Conservation (phyloP, 306 rosid species). For the Fagus sylvatica region DNA sequence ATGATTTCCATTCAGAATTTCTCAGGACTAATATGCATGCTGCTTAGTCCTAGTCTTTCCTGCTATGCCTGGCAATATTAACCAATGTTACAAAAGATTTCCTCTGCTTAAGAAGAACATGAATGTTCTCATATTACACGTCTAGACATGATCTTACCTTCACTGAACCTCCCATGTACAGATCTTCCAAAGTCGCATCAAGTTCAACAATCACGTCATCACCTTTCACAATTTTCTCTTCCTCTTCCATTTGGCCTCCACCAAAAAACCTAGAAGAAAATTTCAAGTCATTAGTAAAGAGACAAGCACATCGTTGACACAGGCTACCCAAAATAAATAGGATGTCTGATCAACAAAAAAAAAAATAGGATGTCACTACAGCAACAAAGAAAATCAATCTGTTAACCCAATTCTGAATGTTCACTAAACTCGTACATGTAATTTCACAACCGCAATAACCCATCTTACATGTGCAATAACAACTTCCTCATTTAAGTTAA, state of each 20-base stretch:
- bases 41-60: not conserved
- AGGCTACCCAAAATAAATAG: not conserved
- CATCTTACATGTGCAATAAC: not conserved
- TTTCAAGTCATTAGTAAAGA: slow-evolving; percentile 11
- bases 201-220: slow-evolving; percentile 81
- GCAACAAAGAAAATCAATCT: not conserved
- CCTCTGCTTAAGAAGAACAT: not conserved
- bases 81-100: not conserved
- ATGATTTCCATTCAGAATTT: not conserved
- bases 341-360: not conserved
- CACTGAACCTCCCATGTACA: slow-evolving; percentile 95
- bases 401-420: not conserved
- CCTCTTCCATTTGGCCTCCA: slow-evolving; percentile 76
- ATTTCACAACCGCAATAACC: not conserved
- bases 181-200: slow-evolving; percentile 87
- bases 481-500: not conserved
- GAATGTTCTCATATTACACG: not conserved
- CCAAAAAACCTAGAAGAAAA: slow-evolving; percentile 75
- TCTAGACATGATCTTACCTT: slow-evolving; percentile 50
- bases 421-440: not conserved
- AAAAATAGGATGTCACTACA: slow-evolving; percentile 3
- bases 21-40: not conserved
- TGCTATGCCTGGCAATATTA: not conserved
- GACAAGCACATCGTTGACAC: not conserved
- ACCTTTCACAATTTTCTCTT: slow-evolving; percentile 80